phyloP scores from a whole-genome alignment of 2,329 filamentous ascomycete genomes.

The Ilyonectria robusta region DNA sequence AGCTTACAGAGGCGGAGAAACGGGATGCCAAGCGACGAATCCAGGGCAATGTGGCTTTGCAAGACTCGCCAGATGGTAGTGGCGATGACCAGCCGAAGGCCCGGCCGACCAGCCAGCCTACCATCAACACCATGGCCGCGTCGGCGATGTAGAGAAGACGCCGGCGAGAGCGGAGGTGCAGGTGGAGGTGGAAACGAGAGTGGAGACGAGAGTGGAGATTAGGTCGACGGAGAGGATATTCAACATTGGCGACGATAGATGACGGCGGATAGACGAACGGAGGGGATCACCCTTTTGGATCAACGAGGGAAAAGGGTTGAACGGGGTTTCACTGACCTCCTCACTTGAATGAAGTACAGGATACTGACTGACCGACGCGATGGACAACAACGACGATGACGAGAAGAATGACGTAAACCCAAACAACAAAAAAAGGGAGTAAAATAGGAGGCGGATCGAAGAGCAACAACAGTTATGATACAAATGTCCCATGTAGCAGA shows the following conservation, averaged over 20 bases:
- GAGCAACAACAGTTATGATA: conserved; percentile 14
- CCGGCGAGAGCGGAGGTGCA: conserved; percentile 29
- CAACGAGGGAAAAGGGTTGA: neutral
- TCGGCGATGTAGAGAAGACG: conserved; percentile 52
- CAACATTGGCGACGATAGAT: conserved; percentile 40
- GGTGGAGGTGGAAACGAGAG: conserved; percentile 16
- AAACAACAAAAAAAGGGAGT: conserved; percentile 15
- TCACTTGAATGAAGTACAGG: conserved; percentile 2
- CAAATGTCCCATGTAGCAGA: conserved; percentile 21
- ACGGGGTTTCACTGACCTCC: neutral
- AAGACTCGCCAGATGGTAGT: conserved; percentile 60
- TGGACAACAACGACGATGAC: conserved; percentile 7
- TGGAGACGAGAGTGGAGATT: conserved; percentile 24
- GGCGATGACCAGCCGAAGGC: conserved; percentile 45
- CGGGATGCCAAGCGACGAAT: conserved; percentile 90
- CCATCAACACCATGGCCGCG: conserved; percentile 56
- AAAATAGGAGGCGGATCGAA: neutral
- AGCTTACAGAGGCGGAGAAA: conserved; percentile 86
- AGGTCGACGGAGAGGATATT: conserved; percentile 31
- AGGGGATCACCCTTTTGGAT: conserved; percentile 9
- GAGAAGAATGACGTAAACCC: conserved; percentile 14
- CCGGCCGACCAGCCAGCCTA: conserved; percentile 49
- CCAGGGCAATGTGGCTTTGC: conserved; percentile 62
- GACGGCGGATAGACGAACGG: conserved; percentile 3
- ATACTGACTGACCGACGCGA: conserved; percentile 3